These are phyloP conservation scores for Hirsutella minnesotensis DNA, from an alignment of 2,329 filamentous ascomycete species.

Conservation along the genomic window DNA sequence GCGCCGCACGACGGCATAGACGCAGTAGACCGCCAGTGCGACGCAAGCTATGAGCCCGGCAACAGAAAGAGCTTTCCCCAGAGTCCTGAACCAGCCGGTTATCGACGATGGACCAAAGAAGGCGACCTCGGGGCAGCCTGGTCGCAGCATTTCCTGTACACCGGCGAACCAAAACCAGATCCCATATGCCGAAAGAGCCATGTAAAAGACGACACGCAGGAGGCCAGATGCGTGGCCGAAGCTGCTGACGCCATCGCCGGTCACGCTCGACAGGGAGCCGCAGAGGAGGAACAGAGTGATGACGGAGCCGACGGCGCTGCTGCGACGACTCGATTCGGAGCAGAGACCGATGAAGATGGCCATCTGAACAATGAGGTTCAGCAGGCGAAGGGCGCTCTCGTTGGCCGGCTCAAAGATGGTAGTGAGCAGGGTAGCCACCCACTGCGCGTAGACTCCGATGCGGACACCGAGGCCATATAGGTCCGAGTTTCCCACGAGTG, in stretches of 20 bases:
- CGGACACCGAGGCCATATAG: slow-evolving; percentile 17
- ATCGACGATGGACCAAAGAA: slow-evolving; percentile 9
- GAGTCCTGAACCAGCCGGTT: slow-evolving; percentile 9
- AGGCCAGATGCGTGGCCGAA: slow-evolving; percentile 10
- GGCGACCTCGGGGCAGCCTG: slow-evolving; percentile 4
- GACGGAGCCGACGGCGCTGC: slow-evolving; percentile 9
- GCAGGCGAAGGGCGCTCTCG: slow-evolving; percentile 12
- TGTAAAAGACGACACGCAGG: slow-evolving; percentile 11
- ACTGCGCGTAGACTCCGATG: slow-evolving; percentile 13
- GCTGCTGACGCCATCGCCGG: slow-evolving; percentile 12
- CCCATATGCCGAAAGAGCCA: slow-evolving; percentile 10
- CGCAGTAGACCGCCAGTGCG: slow-evolving; percentile 2
- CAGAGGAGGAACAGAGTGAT: slow-evolving; percentile 14
- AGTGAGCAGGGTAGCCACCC: slow-evolving; percentile 11
- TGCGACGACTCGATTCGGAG: slow-evolving; percentile 9
- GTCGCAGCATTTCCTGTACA: slow-evolving; percentile 8
- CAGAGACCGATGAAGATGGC: slow-evolving; percentile 16
- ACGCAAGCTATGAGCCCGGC: slow-evolving; percentile 8
- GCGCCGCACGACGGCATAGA: slow-evolving; percentile 2
- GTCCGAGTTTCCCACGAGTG: slow-evolving; percentile 9
- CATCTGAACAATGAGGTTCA: slow-evolving; percentile 18
- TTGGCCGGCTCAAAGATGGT: slow-evolving; percentile 11
- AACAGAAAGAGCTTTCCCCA: slow-evolving; percentile 8
- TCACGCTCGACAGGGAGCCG: slow-evolving; percentile 14
- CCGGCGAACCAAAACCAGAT: slow-evolving; percentile 13